These are phyloP conservation scores for Candida palmyrensis DNA, from an alignment of 805 yeast genomes.

Conservation along the genomic window DNA sequence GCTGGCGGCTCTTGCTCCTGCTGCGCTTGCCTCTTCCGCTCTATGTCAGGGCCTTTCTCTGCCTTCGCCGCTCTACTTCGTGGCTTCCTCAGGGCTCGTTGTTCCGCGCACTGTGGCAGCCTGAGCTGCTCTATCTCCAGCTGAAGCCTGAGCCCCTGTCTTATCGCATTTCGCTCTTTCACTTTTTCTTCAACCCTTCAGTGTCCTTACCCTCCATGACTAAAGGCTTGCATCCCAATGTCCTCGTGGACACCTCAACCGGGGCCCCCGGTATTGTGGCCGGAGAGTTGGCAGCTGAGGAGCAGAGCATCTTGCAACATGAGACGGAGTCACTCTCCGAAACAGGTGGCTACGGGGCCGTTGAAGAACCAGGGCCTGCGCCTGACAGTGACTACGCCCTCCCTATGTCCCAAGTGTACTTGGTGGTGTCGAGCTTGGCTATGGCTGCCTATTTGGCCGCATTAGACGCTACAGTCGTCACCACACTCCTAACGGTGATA, in stretches of 20 bases:
- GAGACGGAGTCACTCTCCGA: constrained; percentile 6
- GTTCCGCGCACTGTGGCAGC: no score
- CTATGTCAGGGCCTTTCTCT: no score
- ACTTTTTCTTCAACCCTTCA: no score
- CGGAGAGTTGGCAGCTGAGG: constrained; percentile 33
- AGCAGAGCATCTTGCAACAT: constrained; percentile 14
- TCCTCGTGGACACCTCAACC: constrained; percentile 26
- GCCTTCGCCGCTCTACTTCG: no score
- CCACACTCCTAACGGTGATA: constrained; percentile 59
- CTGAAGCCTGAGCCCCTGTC: no score
- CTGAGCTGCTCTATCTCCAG: no score
- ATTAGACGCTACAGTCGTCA: constrained; percentile 61
- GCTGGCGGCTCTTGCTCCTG: no score
- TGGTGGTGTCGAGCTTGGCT: constrained; percentile 27
- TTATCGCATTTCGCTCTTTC: no score
- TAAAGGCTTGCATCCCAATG: constrained; percentile 7
- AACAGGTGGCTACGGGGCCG: constrained; percentile 14
- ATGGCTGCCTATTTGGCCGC: constrained; percentile 54
- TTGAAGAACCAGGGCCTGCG: no score
- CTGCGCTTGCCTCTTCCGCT: no score
- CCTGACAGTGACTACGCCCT: constrained; percentile 22
- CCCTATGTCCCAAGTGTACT: constrained; percentile 23
- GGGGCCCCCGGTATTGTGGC: constrained; percentile 31
- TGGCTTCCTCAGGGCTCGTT: no score
- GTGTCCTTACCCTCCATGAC: no score